phyloP scores from a whole-genome alignment of 2,329 filamentous ascomycete genomes.

The Botrytis porri region DNA sequence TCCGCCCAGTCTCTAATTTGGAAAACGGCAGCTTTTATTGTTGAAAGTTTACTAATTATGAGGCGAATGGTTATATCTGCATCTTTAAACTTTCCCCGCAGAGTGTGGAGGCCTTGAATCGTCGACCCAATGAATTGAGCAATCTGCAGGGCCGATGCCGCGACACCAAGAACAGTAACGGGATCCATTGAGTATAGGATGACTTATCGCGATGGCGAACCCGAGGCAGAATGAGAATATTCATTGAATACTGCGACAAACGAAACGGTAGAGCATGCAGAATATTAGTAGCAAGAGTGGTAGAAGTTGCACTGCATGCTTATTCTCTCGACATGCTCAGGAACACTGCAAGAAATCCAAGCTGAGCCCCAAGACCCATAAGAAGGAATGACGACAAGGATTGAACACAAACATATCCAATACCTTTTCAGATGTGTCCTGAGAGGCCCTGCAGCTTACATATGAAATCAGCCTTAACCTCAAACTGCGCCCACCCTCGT shows the following conservation, averaged over 20 bases:
- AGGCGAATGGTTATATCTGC: constrained; percentile 20
- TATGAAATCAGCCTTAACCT: not conserved
- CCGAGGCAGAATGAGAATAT: too few species aligned
- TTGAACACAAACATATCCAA: not conserved
- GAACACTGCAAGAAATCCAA: not conserved
- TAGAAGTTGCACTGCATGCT: not conserved
- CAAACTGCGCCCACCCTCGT: not conserved
- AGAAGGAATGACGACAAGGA: not conserved
- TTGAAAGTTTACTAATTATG: constrained; percentile 20
- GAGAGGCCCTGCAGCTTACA: not conserved
- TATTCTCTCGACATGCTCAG: not conserved
- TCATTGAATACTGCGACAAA: not conserved
- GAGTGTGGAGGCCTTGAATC: constrained; percentile 19
- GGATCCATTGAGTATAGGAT: constrained; percentile 9
- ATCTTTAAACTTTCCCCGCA: constrained; percentile 21
- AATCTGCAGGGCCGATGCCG: constrained; percentile 13
- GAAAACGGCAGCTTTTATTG: constrained; percentile 21
- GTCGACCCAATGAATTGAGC: constrained; percentile 17
- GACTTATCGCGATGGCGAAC: not conserved
- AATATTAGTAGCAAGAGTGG: not conserved
- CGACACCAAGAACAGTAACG: constrained; percentile 10
- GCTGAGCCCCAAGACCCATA: not conserved
- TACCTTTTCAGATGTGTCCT: not conserved
- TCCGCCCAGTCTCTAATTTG: constrained; percentile 24
- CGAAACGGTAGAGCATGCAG: not conserved